phyloP scores from a whole-genome alignment of 768 basidiomycete genomes.

The Gloeostereum incarnatum region DNA sequence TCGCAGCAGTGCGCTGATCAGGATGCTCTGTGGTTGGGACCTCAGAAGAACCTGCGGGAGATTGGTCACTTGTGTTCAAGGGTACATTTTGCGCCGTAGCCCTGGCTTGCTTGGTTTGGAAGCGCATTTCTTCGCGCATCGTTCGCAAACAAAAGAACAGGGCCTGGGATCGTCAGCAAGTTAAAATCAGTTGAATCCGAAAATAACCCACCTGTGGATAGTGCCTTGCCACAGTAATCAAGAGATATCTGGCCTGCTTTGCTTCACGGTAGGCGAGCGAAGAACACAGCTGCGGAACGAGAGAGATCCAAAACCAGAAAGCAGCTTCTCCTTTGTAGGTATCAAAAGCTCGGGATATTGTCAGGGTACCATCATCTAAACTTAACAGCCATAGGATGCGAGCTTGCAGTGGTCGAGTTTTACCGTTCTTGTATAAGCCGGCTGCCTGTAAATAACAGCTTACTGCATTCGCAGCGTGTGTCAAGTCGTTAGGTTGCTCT shows the following conservation, averaged over 20 bases:
- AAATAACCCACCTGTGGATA: conserved; percentile 73
- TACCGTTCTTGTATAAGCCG: conserved; percentile 88
- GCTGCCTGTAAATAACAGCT: conserved; percentile 98
- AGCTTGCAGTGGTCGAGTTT: conserved; percentile 84
- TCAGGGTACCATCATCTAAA: conserved; percentile 70
- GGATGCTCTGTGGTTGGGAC: conserved; percentile 8
- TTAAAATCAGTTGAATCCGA: neutral
- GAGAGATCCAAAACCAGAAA: conserved; percentile 98
- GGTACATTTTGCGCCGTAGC: conserved; percentile 7
- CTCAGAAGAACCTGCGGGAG: conserved; percentile 10
- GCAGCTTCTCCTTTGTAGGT: conserved; percentile 94
- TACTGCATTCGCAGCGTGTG: conserved; percentile 82
- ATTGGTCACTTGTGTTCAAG: conserved; percentile 8
- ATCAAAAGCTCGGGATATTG: conserved; percentile 79
- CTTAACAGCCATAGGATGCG: conserved; percentile 96
- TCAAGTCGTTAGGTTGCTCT: conserved; percentile 64
- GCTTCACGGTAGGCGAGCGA: conserved; percentile 89
- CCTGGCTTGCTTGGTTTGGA: conserved; percentile 32
- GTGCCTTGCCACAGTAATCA: conserved; percentile 82
- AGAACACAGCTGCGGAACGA: conserved; percentile 88
- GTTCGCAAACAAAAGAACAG: conserved; percentile 94
- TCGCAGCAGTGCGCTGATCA: conserved; percentile 6
- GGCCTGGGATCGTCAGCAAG: conserved; percentile 40
- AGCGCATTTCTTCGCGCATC: conserved; percentile 52
- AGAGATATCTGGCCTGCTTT: conserved; percentile 82